Evolutionary conservation across 2,329 filamentous ascomycete species (phyloP).

Genomic region (Acrocalymma vagum): DNA sequence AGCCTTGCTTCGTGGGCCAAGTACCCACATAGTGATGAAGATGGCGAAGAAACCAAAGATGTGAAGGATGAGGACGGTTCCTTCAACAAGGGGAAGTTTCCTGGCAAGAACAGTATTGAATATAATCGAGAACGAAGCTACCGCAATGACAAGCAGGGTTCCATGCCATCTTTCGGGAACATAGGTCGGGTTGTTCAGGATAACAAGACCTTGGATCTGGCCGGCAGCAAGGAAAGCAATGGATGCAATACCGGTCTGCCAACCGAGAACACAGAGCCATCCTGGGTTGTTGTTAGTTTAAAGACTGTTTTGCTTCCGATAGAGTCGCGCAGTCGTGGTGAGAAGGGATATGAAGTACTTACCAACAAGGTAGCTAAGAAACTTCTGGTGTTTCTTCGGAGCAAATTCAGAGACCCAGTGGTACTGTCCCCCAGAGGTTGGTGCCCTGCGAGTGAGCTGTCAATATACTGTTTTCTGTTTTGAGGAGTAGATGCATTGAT

Average conservation of each 20-base stretch:
- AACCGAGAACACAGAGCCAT: conserved; percentile 53
- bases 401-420: conserved; percentile 41
- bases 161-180: conserved; percentile 56
- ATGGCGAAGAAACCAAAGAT: conserved; percentile 61
- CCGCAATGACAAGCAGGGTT: conserved; percentile 57
- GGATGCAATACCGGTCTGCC: conserved; percentile 48
- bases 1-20: conserved; percentile 29
- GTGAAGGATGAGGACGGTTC: conserved; percentile 56
- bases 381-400: conserved; percentile 28
- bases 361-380: conserved; percentile 37
- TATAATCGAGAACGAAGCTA: conserved; percentile 47
- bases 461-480: background rate
- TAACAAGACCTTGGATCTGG: conserved; percentile 42
- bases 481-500: too few relatives aligned
- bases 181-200: conserved; percentile 51
- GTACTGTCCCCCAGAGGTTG: conserved; percentile 37
- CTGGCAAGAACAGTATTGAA: conserved; percentile 57
- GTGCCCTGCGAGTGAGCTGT: conserved; percentile 23
- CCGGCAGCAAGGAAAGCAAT: conserved; percentile 38
- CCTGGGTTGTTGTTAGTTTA: too few relatives aligned
- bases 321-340: background rate
- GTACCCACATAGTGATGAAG: conserved; percentile 45
- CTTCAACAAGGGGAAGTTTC: conserved; percentile 57
- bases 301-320: background rate
- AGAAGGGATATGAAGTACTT: background rate